phyloP scores from a whole-genome alignment of 2,329 filamentous ascomycete genomes.

The Paraphoma sp. region DNA sequence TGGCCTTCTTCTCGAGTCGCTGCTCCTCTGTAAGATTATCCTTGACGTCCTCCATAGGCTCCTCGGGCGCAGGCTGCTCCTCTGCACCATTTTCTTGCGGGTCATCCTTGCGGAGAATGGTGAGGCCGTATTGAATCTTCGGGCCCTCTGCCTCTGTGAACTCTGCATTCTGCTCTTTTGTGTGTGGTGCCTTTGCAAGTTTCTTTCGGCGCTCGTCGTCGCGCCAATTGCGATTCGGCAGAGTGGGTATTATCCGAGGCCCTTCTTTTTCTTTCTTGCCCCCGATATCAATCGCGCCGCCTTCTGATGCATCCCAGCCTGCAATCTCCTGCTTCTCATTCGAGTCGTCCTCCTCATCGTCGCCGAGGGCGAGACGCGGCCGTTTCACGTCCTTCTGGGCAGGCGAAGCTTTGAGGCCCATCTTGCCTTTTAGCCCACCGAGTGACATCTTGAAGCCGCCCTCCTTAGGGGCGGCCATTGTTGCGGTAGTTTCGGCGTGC shows the following conservation, averaged over 20 bases:
- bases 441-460: conserved; percentile 48
- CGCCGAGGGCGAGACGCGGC: conserved; percentile 35
- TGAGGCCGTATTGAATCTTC: conserved; percentile 60
- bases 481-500: conserved; percentile 22
- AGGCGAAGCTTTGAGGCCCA: conserved; percentile 27
- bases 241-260: conserved; percentile 64
- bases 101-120: conserved; percentile 50
- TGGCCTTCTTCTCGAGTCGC: conserved; percentile 60
- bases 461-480: conserved; percentile 39
- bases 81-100: conserved; percentile 11
- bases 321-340: conserved; percentile 53
- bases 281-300: conserved; percentile 54
- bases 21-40: conserved; percentile 40
- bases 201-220: conserved; percentile 60
- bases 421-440: conserved; percentile 35
- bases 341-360: conserved; percentile 39
- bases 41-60: conserved; percentile 37
- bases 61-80: conserved; percentile 9
- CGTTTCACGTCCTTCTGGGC: conserved; percentile 31
- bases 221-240: conserved; percentile 69
- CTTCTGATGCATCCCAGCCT: conserved; percentile 60
- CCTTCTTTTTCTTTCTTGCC: conserved; percentile 49
- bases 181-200: conserved; percentile 65
- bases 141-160: conserved; percentile 47
- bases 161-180: conserved; percentile 48